Base-by-base conservation (phyloP, 2,329 filamentous ascomycete species). In the Paraphaeosphaeria minitans region DNA sequence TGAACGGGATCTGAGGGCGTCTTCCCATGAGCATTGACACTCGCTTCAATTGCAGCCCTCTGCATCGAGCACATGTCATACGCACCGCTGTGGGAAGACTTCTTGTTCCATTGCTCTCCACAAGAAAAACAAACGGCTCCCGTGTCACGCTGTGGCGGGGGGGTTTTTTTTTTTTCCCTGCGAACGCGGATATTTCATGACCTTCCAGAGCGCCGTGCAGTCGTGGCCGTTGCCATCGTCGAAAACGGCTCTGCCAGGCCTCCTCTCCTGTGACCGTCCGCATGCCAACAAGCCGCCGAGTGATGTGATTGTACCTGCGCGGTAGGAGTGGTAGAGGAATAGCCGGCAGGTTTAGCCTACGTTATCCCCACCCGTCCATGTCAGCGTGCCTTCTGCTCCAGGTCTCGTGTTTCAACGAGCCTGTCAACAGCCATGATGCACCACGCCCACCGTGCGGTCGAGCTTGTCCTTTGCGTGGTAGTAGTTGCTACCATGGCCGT, bases 271-370 rank as follows among this genome's bases (percentile, higher is more conserved):
- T 51, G 35, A 52, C 31, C 33, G 39, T 51, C 27, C 37, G 42
- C 21, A 10, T 16, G 35, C 39, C 8, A 45, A 29, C n/a, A 35
- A 27, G 39, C 31, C 22, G 42, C 27, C 12, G 35, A 39, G 43
- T 37, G 33, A 43, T 43, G 46, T 42, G 33, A 47, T 22, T 47
- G 48, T 43, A 48, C 33, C 57, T 24, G 31, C 22, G 29, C 21
- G 35, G 27, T 42, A 33, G 14, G 49, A 33, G 14, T 31, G 24
- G 37, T 19, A 47, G 48, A 45, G 14, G 46, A 63, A 46, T 42
- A 62, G 54, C 53, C 65, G 62, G 57, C 59, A 69, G 57, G 59
- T 65, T 67, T 66, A 69, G 62, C 67, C 67, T 66, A 63, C 62
- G 45, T 46, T 45, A 49, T 58, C 66, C 57, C 27, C 39, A 31